Conservation (phyloP, 164 flowering plant genomes). For the Vitis cinerea region DNA sequence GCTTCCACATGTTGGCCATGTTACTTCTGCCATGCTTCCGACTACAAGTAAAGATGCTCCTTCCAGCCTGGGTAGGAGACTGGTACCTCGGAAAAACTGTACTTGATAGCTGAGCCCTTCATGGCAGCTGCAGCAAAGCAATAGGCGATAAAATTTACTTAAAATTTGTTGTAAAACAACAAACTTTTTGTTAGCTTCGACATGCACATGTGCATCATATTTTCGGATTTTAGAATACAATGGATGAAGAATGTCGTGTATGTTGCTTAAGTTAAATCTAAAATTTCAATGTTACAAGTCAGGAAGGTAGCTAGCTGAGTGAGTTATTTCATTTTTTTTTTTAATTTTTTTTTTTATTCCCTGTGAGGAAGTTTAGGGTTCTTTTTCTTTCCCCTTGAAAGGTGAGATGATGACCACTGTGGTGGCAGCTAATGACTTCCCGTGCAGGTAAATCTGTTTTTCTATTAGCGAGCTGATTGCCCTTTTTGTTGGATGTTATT, state of each 20-base stretch:
- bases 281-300: background rate
- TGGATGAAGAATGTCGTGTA: slow-evolving; percentile 1
- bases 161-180: slow-evolving; percentile 18
- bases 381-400: too few relatives aligned
- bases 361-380: too few relatives aligned
- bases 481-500: too few relatives aligned
- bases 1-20: background rate
- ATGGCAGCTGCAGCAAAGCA: background rate
- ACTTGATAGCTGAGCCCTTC: background rate
- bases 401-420: too few relatives aligned
- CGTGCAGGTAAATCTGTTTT: too few relatives aligned
- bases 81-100: slow-evolving; percentile 15
- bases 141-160: slow-evolving; percentile 8
- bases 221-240: background rate
- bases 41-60: slow-evolving; percentile 8
- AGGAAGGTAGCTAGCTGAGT: slow-evolving; percentile 2
- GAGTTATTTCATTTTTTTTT: background rate
- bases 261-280: slow-evolving; percentile 10
- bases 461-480: too few relatives aligned
- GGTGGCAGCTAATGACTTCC: too few relatives aligned
- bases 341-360: too few relatives aligned
- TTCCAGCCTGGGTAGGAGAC: slow-evolving; percentile 5
- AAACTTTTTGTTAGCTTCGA: background rate
- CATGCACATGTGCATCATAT: background rate
- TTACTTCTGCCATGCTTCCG: slow-evolving; percentile 1